Conservation (phyloP, 805 yeast genomes). For the Wickerhamomyces rabaulensis region DNA sequence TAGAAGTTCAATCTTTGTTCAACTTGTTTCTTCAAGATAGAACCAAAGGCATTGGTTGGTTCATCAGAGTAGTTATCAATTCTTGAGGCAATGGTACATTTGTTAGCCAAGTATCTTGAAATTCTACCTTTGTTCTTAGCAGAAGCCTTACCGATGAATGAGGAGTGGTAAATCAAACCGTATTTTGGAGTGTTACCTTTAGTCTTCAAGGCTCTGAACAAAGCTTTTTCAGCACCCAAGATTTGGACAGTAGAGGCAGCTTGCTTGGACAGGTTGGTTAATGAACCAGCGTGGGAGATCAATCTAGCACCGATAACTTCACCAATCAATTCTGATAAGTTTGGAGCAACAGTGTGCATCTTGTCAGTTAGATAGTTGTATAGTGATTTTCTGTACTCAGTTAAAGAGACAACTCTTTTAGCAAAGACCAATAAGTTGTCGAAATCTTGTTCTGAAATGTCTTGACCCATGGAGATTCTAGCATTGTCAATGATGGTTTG, state of each 20-base stretch:
- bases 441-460: constrained; percentile 92
- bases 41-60: constrained; percentile 87
- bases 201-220: constrained; percentile 97
- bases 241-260: constrained; percentile 99
- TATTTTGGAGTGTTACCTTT: constrained; percentile 98
- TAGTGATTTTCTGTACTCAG: constrained; percentile 83
- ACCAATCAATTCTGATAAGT: constrained; percentile 92
- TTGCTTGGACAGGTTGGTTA: constrained; percentile 93
- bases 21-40: constrained; percentile 89
- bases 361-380: constrained; percentile 86
- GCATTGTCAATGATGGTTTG: constrained; percentile 92
- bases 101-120: constrained; percentile 96
- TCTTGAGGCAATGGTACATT: constrained; percentile 98
- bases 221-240: constrained; percentile 97
- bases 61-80: constrained; percentile 96
- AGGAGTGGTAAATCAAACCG: constrained; percentile 94
- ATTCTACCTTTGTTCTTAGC: constrained; percentile 98
- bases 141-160: constrained; percentile 94
- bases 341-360: constrained; percentile 98
- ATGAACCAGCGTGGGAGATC: constrained; percentile 97
- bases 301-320: constrained; percentile 98
- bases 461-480: constrained; percentile 98
- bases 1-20: constrained; percentile 96
- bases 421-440: constrained; percentile 87
- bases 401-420: constrained; percentile 83